Evolutionary conservation across 1,284 basidiomycete species (phyloP).

Genomic region (Wolfiporia cocos): DNA sequence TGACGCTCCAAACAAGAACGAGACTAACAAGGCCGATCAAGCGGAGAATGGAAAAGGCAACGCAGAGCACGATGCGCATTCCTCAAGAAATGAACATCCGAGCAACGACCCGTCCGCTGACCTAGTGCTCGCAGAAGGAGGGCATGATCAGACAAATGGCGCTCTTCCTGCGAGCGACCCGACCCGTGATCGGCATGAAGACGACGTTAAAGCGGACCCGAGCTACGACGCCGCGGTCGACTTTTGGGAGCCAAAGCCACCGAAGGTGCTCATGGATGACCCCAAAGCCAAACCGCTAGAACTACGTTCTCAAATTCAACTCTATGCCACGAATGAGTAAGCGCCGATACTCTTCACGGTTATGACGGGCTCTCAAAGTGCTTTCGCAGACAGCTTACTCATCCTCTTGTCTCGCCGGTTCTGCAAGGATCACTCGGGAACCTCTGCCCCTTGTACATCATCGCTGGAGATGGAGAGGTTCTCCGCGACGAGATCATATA

Average conservation of each 20-base stretch:
- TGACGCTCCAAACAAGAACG: neutral
- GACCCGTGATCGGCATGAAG: neutral
- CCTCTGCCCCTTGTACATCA: constrained; percentile 76
- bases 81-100: too few species aligned
- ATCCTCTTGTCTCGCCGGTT: constrained; percentile 78
- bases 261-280: constrained; percentile 53
- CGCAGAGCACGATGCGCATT: neutral
- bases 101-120: too few species aligned
- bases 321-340: constrained; percentile 76
- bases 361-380: neutral
- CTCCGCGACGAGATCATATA: constrained; percentile 82
- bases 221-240: constrained; percentile 21
- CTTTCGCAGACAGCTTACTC: constrained; percentile 57
- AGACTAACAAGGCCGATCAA: neutral
- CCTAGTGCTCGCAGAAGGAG: neutral
- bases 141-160: neutral
- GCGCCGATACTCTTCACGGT: constrained; percentile 11
- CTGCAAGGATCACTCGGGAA: constrained; percentile 76
- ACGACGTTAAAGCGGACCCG: neutral
- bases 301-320: constrained; percentile 67
- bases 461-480: constrained; percentile 76
- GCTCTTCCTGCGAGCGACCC: neutral
- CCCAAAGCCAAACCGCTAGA: constrained; percentile 40
- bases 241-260: constrained; percentile 49
- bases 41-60: too few species aligned